Evolutionary conservation across 768 basidiomycete genomes (phyloP).

Genomic region (Mrakia frigida): DNA sequence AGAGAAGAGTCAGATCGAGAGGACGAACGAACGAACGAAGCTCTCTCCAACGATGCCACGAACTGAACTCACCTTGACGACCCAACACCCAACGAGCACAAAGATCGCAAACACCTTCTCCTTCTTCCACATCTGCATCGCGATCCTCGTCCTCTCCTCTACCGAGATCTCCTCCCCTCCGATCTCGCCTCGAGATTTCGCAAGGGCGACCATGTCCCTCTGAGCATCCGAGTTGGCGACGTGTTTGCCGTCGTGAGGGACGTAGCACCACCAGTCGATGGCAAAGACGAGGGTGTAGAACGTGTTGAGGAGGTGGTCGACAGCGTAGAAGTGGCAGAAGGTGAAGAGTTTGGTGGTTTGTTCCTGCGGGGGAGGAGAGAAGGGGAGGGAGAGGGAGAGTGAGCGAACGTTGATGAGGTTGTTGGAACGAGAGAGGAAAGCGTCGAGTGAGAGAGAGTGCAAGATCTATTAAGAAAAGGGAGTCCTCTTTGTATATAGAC

Average conservation of each 20-base stretch:
- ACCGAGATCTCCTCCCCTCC: conserved; percentile 48
- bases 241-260: conserved; percentile 81
- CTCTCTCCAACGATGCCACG: background rate
- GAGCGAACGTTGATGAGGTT: background rate
- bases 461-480: too few relatives aligned
- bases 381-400: background rate
- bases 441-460: background rate
- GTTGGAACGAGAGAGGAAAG: background rate
- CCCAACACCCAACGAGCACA: conserved; percentile 77
- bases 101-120: conserved; percentile 77
- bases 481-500: too few relatives aligned
- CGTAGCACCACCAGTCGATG: conserved; percentile 82
- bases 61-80: conserved; percentile 63
- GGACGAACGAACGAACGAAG: background rate
- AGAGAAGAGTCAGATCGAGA: background rate
- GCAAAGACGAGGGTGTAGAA: conserved; percentile 90
- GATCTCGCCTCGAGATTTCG: conserved; percentile 45
- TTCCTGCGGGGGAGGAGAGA: conserved; percentile 56
- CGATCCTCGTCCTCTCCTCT: conserved; percentile 64
- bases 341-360: conserved; percentile 75
- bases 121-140: conserved; percentile 76
- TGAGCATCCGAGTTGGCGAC: conserved; percentile 82
- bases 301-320: conserved; percentile 85
- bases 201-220: conserved; percentile 64
- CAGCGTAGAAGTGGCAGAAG: conserved; percentile 84